Evolutionary conservation across 768 basidiomycete genomes (phyloP), one percentile per base, ranked within the genome.

Genomic region (Boletus reticulatus): DNA sequence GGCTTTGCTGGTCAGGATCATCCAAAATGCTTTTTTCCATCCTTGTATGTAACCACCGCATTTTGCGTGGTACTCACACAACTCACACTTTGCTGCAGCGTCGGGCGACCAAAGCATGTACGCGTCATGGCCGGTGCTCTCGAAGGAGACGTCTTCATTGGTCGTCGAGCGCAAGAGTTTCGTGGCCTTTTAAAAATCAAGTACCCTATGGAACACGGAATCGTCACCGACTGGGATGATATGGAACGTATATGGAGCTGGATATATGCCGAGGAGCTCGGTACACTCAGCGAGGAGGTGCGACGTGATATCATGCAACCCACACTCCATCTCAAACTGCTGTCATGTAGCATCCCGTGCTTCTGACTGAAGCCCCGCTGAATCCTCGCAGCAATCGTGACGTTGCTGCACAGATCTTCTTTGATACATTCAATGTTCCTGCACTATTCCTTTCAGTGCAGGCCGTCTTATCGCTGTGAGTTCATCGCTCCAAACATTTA

Each of bases 241-340:
- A 99, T 99, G 97, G 97, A 99, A 72, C 85, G 92, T 57, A 98
- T 99, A 81, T 99, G 97, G 97, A 89, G 82, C 61, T 95, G 93
- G 88, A 90, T 98, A 45, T 99, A 98, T 69, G 87, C 91, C 20
- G 94, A 98, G 69, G 96, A 97, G 68, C 78, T 98, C 43, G 91
- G 92, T 20, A 97, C 95, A 6, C 76, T 98, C 63, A 95, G 93
- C 68, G 97, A 98, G 78, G 96, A 98, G 85, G 96, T 96, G 59
- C 56, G 78, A 63, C 36, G 13, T 32, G 24, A 32, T 24, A 44
- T 43, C 9, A n/a, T 24, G 12, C 45, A 6, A 24, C 43, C 14
- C 43, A 13, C 5, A 3, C 36, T 22, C 56, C n/a, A 43, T 51
- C 48, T 58, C 49, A 46, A 48, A 41, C 48, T 62, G 43, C 62